These are phyloP conservation scores for Ophiostoma himal-ulmi DNA, from an alignment of 2,329 filamentous ascomycete genomes.

Conservation along the genomic window DNA sequence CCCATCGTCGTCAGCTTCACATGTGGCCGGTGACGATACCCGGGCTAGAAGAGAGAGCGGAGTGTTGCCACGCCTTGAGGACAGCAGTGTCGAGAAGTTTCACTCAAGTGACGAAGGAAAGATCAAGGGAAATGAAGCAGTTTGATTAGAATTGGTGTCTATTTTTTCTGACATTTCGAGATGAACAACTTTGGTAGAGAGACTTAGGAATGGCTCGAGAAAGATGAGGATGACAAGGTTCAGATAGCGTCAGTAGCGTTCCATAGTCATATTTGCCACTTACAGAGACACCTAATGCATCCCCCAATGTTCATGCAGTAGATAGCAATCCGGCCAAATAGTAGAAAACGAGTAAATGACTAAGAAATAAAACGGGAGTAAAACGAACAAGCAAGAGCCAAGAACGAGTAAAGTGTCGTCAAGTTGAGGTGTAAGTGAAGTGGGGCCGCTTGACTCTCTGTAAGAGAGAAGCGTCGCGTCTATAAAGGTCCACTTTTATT, in stretches of 20 bases:
- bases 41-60: background rate
- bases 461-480: constrained; percentile 4
- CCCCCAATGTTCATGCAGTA: background rate
- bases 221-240: background rate
- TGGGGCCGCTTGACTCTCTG: background rate
- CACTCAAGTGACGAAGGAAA: background rate
- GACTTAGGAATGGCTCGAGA: background rate
- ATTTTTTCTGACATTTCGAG: background rate
- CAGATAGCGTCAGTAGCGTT: too few species aligned
- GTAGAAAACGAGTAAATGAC: too few species aligned
- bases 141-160: background rate
- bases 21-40: background rate
- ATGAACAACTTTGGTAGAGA: too few species aligned
- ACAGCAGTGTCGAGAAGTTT: background rate
- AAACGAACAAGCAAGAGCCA: background rate
- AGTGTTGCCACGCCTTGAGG: background rate
- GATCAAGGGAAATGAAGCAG: background rate
- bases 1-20: background rate
- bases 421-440: background rate
- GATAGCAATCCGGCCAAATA: background rate
- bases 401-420: background rate
- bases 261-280: background rate
- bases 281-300: background rate
- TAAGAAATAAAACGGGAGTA: background rate
- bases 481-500: background rate